A percentile compares a stretch with the other conserved stretches of the same genome.
These are phyloP conservation scores for Saccharomyces hybrid DNA, from an alignment of 1,139 yeast species.

Conservation along the genomic window DNA sequence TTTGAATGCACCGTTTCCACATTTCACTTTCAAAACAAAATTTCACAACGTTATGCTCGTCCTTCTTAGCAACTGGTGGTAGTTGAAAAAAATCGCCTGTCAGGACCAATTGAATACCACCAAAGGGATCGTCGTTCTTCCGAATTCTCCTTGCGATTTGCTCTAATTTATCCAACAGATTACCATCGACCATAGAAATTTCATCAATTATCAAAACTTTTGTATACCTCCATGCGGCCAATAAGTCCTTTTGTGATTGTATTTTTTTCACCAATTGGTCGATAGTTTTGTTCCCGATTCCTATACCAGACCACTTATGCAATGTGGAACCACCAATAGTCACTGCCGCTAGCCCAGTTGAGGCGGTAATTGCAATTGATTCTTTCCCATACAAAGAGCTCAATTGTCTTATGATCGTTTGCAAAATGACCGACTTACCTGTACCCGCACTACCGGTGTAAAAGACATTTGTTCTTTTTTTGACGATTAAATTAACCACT, in stretches of 20 bases:
- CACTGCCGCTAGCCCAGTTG: slow-evolving; percentile 87
- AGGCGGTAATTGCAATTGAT: slow-evolving; percentile 75
- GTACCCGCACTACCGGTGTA: slow-evolving; percentile 84
- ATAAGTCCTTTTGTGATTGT: slow-evolving; percentile 37
- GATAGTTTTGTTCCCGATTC: slow-evolving; percentile 53
- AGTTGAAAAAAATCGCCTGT: slow-evolving; percentile 84
- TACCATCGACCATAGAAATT: slow-evolving; percentile 74
- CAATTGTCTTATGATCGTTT: slow-evolving; percentile 46
- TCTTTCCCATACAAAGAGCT: slow-evolving; percentile 37
- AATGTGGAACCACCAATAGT: slow-evolving; percentile 80
- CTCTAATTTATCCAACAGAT: slow-evolving; percentile 56
- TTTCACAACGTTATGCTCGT: slow-evolving; percentile 28
- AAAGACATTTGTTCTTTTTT: slow-evolving; percentile 46
- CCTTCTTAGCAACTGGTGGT: slow-evolving; percentile 60
- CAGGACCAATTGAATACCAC: slow-evolving; percentile 70
- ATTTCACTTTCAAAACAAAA: slow-evolving; percentile 53
- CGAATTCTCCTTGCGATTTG: slow-evolving; percentile 49
- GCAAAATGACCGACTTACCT: slow-evolving; percentile 70
- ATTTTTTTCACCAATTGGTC: slow-evolving; percentile 40
- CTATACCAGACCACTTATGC: slow-evolving; percentile 72
- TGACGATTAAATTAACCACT: slow-evolving; percentile 46
- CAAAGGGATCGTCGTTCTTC: slow-evolving; percentile 49
- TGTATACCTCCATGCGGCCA: slow-evolving; percentile 52
- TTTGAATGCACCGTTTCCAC: slow-evolving; percentile 49
- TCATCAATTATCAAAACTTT: slow-evolving; percentile 70